Evolutionary conservation across 371 early-diverging fungal species (phyloP).

Genomic region (Rhizopus delemar): DNA sequence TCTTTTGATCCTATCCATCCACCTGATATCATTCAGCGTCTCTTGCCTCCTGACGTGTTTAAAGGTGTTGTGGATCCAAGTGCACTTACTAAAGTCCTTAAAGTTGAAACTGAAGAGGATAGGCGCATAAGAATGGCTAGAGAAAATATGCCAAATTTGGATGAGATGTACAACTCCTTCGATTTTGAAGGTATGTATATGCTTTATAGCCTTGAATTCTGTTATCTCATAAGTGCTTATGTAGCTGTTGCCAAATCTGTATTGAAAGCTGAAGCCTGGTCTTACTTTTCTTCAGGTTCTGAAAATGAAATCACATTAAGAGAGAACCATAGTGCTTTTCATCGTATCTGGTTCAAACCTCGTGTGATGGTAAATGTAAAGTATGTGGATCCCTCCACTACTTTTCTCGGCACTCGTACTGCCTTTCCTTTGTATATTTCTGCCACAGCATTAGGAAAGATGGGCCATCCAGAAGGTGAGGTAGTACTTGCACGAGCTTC

Average conservation of each 20-base stretch:
- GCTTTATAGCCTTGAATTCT: neutral
- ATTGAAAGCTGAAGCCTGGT: constrained; percentile 75
- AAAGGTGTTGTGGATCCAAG: constrained; percentile 54
- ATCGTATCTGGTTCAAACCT: constrained; percentile 77
- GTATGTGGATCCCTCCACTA: constrained; percentile 61
- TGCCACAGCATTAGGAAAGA: constrained; percentile 69
- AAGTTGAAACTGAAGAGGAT: constrained; percentile 44
- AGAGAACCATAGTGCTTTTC: constrained; percentile 79
- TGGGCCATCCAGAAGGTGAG: constrained; percentile 80
- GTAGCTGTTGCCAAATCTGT: constrained; percentile 61
- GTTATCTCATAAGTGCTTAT: neutral
- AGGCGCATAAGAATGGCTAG: constrained; percentile 38
- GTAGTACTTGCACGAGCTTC: constrained; percentile 69
- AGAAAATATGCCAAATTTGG: constrained; percentile 57
- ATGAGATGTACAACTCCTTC: constrained; percentile 66
- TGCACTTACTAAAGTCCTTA: constrained; percentile 23
- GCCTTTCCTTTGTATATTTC: constrained; percentile 58
- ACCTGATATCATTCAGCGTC: constrained; percentile 59
- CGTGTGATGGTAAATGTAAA: constrained; percentile 78
- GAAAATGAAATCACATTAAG: constrained; percentile 83
- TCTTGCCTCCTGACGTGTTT: constrained; percentile 55
- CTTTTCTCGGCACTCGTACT: constrained; percentile 62
- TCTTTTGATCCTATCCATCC: constrained; percentile 77
- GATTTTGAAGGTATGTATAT: constrained; percentile 69
- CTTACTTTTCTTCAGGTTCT: constrained; percentile 81